Base-by-base conservation (phyloP, 257 asterid species). In the Striga asiatica region DNA sequence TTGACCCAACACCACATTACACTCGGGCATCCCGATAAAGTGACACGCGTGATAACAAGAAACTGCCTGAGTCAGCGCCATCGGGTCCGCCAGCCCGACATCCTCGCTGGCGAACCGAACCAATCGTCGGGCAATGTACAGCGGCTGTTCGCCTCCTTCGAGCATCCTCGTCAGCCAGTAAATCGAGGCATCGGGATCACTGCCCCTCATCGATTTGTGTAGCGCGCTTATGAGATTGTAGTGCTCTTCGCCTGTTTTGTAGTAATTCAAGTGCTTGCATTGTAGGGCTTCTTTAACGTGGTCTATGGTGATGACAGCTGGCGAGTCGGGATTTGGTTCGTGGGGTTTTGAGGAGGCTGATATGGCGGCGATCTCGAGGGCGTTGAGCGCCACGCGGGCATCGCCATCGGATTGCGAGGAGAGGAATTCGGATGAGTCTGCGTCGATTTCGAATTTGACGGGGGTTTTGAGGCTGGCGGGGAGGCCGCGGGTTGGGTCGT, bases 91-190 rank as follows among this genome's bases (percentile, higher is more conserved):
- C 62, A 85, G 68, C 1, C 97, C 93, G 0, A 88, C 72, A 56
- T 88, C 97, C 29, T 88, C 93, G 38, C 91, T 76, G 5, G 97
- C 93, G 31, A 82, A 84, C 49, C 93, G 56, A 4, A 85, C 48
- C 9, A 89, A 83, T 14, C 94, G 66, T 1, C 88, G 93, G 0
- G 95, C 88, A 32, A 89, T 83, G 69, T 89, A 85, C 37, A 85
- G 81, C 2, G 97, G 95, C 77, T 81, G 72, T 56, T 89, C 94
- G 6, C 97, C 97, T 47, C 97, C 97, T 73, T 79, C 80, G n/a
- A 89, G 60, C 95, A 85, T 89, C 31, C 95, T 71, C 0, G 84
- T 88, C 8, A 89, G 70, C 97, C 94, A 89, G 67, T 89, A 89
- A 5, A 85, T 73, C 0, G 97, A 73, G 8, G 97, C 95, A 22